Evolutionary conservation across 768 basidiomycete genomes (phyloP).

Genomic region (Ramaria sp.): DNA sequence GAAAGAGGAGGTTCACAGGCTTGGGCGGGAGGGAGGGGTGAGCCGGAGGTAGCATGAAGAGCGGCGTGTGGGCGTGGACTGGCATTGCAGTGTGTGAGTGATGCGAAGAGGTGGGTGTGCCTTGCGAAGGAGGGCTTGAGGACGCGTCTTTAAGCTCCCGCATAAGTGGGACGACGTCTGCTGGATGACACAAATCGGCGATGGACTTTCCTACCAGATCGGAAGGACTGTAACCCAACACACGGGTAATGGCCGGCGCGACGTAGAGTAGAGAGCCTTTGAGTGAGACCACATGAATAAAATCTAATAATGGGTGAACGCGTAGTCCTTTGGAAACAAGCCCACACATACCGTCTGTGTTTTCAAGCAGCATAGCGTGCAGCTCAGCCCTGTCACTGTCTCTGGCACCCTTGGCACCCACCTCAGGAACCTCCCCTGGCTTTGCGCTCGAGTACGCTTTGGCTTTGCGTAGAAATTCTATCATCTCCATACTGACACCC

Average conservation of each 20-base stretch:
- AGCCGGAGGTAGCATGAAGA: constrained; percentile 4
- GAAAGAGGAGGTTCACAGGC: constrained; percentile 75
- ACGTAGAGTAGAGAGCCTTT: constrained; percentile 92
- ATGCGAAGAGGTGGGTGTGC: neutral
- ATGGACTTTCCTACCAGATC: constrained; percentile 75
- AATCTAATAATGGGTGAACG: constrained; percentile 59
- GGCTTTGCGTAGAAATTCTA: too few species aligned
- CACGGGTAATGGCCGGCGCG: constrained; percentile 63
- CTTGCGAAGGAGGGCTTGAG: neutral
- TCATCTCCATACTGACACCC: constrained; percentile 2
- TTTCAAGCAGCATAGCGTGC: constrained; percentile 27
- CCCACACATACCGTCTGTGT: constrained; percentile 23
- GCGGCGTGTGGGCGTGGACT: constrained; percentile 21
- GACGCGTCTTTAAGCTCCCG: constrained; percentile 72
- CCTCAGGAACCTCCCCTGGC: too few species aligned
- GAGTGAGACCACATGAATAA: constrained; percentile 83
- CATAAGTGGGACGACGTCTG: constrained; percentile 84
- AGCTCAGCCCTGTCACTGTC: constrained; percentile 12
- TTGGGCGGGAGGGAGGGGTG: constrained; percentile 26
- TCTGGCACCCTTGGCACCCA: neutral
- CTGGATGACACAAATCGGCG: constrained; percentile 76
- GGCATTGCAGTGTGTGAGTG: neutral
- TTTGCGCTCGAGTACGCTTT: too few species aligned
- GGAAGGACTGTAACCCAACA: constrained; percentile 78
- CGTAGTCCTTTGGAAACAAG: too few species aligned